Evolutionary conservation across 192 early-diverging fungal species (phyloP), one percentile per base, ranked within the genome.

Genomic region (Backusella luteola): DNA sequence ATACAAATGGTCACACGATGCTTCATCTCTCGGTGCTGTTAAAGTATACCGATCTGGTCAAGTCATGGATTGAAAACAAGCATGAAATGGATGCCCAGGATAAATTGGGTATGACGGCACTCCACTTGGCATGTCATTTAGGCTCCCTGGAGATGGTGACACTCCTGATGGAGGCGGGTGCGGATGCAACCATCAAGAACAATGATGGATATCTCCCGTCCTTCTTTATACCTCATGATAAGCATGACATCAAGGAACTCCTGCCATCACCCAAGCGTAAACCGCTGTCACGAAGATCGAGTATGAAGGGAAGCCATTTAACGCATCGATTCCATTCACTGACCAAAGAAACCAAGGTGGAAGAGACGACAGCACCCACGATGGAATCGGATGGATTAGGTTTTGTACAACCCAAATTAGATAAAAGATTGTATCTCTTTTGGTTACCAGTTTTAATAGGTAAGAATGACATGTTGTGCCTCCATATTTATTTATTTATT

Each of bases 121-220:
- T 94, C 66, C 91, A 94, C 77, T 91, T 91, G 87, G 89, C 90
- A 0, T 84, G 86, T 44, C 89, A 88, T 84, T 82, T 82, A 39
- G 86, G 87, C 1, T 79, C 84, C 5, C 52, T 68, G 1, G 82
- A 81, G 2, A 84, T 91, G 38, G 87, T 88, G 2, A 83, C 83
- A 74, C 39, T 88, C 67, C 82, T 94, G 34, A 73, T 93, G 1
- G 81, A 77, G 19, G 73, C 82, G 17, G 89, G 89, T 7, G 81
- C 81, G 3, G 46, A 75, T 21, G 49, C 74, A 1, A 29, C 9
- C 26, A 14, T 63, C 21, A 26, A 26, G 11, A 29, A 63, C 26
- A 63, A 63, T 7, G 21, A 14, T 23, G 56, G 56, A 2, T 63
- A 26, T 29, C 11, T 29, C 11, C 23, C 56, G 1, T 63, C 26